A percentile compares a stretch with the other conserved stretches of the same genome.
phyloP scores from a whole-genome alignment of 2,329 filamentous ascomycete species.

The Hypoxylon sp. region DNA sequence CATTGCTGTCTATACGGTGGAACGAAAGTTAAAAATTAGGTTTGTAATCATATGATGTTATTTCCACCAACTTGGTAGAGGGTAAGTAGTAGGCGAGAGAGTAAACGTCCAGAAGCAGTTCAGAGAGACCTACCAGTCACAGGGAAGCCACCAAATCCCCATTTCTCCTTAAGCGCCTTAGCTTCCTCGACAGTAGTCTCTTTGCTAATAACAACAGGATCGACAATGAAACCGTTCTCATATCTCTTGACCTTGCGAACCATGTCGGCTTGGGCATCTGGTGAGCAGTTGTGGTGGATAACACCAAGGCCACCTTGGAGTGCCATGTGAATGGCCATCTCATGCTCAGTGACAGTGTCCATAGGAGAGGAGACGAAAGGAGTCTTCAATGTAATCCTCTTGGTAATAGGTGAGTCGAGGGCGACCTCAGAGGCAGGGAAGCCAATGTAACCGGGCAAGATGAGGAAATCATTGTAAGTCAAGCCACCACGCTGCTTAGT shows the following conservation, averaged over 20 bases:
- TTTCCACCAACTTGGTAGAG: background rate
- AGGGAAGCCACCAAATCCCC: conserved; percentile 98
- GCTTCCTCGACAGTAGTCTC: conserved; percentile 92
- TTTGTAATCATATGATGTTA: conserved; percentile 81
- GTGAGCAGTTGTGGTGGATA: conserved; percentile 99
- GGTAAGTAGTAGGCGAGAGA: conserved; percentile 19
- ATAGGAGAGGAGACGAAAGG: conserved; percentile 98
- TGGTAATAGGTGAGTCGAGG: conserved; percentile 93
- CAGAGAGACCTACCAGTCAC: conserved; percentile 85
- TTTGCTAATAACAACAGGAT: conserved; percentile 91
- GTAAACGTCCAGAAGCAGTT: conserved; percentile 24
- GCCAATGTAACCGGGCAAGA: conserved; percentile 97
- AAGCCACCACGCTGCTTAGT: conserved; percentile 92
- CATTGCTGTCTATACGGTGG: conserved; percentile 94
- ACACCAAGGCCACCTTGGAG: conserved; percentile 91
- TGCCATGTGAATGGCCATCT: conserved; percentile 99
- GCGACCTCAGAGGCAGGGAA: conserved; percentile 92
- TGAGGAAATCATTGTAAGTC: conserved; percentile 98
- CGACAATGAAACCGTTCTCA: conserved; percentile 98
- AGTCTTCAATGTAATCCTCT: conserved; percentile 95
- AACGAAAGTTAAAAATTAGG: conserved; percentile 99
- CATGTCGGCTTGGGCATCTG: conserved; percentile 98
- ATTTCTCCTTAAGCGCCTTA: conserved; percentile 93
- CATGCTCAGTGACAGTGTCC: conserved; percentile 99
- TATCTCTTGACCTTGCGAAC: conserved; percentile 99